A percentile compares a stretch with the other conserved stretches of the same genome.
Conservation (phyloP, 2,329 filamentous ascomycete genomes). For the Neophaeococcomyces mojaviensis region DNA sequence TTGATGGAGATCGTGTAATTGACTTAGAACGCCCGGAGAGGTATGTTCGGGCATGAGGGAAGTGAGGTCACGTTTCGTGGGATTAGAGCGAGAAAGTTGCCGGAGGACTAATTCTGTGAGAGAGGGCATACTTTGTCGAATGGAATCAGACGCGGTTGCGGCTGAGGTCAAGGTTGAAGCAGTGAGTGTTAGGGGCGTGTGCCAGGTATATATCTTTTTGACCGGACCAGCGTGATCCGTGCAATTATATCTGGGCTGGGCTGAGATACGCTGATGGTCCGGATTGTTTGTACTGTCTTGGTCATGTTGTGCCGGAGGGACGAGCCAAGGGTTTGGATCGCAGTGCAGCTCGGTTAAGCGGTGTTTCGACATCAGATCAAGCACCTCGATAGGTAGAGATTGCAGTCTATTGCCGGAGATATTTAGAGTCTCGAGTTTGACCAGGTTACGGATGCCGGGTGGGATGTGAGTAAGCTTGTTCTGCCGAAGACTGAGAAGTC, state of each 20-base stretch:
- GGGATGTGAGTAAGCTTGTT: conserved; percentile 39
- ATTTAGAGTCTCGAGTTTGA: conserved; percentile 38
- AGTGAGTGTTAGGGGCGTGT: conserved; percentile 12
- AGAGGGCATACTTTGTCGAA: conserved; percentile 33
- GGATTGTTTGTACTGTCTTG: neutral
- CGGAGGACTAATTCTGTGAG: conserved; percentile 36
- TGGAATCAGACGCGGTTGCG: neutral
- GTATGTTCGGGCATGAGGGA: conserved; percentile 29
- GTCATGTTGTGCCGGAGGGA: neutral
- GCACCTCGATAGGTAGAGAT: conserved; percentile 39
- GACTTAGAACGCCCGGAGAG: conserved; percentile 28
- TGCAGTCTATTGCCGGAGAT: conserved; percentile 37
- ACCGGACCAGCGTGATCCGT: neutral
- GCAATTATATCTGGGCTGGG: neutral
- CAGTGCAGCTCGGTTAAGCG: conserved; percentile 11
- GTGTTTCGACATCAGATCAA: conserved; percentile 29
- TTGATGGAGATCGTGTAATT: conserved; percentile 30
- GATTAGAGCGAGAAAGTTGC: conserved; percentile 29
- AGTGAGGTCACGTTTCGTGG: conserved; percentile 30
- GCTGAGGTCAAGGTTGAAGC: neutral
- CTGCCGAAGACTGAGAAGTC: conserved; percentile 39
- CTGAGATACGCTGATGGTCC: neutral
- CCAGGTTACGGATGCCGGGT: conserved; percentile 33
- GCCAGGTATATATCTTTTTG: conserved; percentile 18
- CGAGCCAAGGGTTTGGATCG: conserved; percentile 18